Evolutionary conservation across 495 filamentous ascomycete genomes (phyloP), one percentile per base, ranked within the genome.

Genomic region (Aspergillus carlsbadensis): DNA sequence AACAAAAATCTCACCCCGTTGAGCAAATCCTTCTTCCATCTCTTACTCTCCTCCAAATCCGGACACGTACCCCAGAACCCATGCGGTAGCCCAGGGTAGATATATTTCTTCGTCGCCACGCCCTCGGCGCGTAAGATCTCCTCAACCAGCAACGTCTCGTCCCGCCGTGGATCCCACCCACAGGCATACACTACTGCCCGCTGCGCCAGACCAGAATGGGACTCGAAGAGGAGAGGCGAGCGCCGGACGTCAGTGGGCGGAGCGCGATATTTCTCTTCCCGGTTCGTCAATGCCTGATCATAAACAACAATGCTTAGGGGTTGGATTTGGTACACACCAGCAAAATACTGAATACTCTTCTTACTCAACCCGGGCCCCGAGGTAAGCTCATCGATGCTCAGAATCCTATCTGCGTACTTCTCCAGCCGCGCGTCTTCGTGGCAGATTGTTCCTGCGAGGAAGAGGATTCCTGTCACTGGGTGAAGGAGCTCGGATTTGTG

Each of bases 81-180:
- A 66, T 79, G 73, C 18, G 71, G 72, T n/a, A 78, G 64, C 1
- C 75, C 76, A 43, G 70, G 68, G 52, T 74, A 79, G 2, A 77
- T 11, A 59, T 73, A 68, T 11, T 69, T 29, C 42, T 56, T 48
- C 8, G 74, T 76, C 52, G 62, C 56, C 8, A 76, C 56, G 0
- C 65, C 64, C 10, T 73, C 65, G 37, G 70, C 67, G 22, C 64
- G 65, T 49, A 79, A 54, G 11, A 76, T 51, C 44, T 65, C 52
- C 46, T 75, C 74, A 53, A 77, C 76, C 5, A 79, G 64, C 26
- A 77, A 54, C 0, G 62, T 71, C 21, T 76, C 73, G 37, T 79
- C 76, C 14, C 76, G 58, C 1, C 72, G 54, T 1, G 73, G 73
- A 42, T 77, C 76, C 10, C 65, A 21, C 0, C 74, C 76, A 54